Percentiles rank a stretch among this genome's conserved stretches.
These are phyloP conservation scores for Cystofilobasidium ferigula DNA, from an alignment of 768 basidiomycete species.

Conservation along the genomic window DNA sequence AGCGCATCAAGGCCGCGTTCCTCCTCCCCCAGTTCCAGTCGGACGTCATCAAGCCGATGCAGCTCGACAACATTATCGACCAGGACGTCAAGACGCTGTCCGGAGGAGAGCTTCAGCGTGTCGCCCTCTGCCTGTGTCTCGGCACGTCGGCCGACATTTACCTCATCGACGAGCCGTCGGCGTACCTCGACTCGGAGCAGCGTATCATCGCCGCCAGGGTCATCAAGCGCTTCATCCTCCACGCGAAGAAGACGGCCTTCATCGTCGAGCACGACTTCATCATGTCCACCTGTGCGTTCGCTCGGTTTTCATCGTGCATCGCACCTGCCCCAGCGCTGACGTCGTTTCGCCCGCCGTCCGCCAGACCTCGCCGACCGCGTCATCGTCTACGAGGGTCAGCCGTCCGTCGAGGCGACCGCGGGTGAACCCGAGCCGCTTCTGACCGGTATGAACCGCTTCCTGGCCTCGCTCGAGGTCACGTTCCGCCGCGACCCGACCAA, in stretches of 20 bases:
- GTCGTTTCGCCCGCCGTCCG: background rate
- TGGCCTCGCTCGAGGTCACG: slow-evolving; percentile 89
- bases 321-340: background rate
- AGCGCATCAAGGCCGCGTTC: slow-evolving; percentile 85
- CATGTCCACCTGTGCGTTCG: slow-evolving; percentile 21
- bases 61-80: slow-evolving; percentile 82
- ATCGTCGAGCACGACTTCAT: slow-evolving; percentile 97
- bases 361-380: slow-evolving; percentile 83
- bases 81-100: slow-evolving; percentile 97
- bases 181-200: slow-evolving; percentile 96
- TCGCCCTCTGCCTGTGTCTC: slow-evolving; percentile 86
- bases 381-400: slow-evolving; percentile 48
- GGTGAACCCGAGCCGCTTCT: slow-evolving; percentile 86
- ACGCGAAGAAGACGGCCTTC: slow-evolving; percentile 95
- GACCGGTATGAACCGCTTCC: slow-evolving; percentile 95
- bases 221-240: slow-evolving; percentile 95
- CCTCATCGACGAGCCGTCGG: slow-evolving; percentile 83
- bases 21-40: slow-evolving; percentile 86
- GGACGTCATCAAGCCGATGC: slow-evolving; percentile 97
- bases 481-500: slow-evolving; percentile 97
- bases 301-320: background rate
- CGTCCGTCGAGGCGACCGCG: slow-evolving; percentile 78
- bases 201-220: slow-evolving; percentile 97
- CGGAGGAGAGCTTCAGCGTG: slow-evolving; percentile 94
- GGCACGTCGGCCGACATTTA: slow-evolving; percentile 67